Evolutionary conservation across 164 flowering plant species (phyloP).

Genomic region (Magnolia changhungtana): DNA sequence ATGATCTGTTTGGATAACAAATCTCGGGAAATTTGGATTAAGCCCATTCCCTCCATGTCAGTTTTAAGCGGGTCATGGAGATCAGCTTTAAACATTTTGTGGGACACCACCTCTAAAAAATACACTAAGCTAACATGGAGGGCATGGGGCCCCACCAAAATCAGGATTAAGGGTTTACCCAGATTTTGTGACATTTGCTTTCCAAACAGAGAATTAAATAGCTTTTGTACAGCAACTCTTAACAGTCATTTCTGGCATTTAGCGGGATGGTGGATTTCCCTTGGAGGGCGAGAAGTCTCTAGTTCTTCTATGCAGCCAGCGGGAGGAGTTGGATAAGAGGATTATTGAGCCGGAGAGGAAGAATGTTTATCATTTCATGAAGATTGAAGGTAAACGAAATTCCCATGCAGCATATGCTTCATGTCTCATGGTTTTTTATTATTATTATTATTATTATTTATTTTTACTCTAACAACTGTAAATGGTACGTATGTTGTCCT

Average conservation of each 20-base stretch:
- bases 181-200: too few relatives aligned
- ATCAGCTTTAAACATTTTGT: too few relatives aligned
- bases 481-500: not conserved
- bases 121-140: too few relatives aligned
- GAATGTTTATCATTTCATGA: conserved; percentile 36
- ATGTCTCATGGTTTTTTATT: not conserved
- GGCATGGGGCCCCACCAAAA: too few relatives aligned
- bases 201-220: too few relatives aligned
- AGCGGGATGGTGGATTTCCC: conserved; percentile 26
- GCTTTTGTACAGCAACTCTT: not conserved
- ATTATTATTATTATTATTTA: too few relatives aligned
- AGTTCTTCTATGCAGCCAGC: conserved; percentile 3
- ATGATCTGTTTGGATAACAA: not conserved
- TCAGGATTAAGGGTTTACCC: too few relatives aligned
- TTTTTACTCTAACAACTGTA: not conserved
- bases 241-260: not conserved
- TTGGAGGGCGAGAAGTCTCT: conserved; percentile 15
- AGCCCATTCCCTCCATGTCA: too few relatives aligned
- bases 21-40: too few relatives aligned
- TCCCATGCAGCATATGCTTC: not conserved
- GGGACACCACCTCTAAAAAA: too few relatives aligned
- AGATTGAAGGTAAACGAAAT: conserved; percentile 49
- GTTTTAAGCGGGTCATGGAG: too few relatives aligned
- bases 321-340: conserved; percentile 23
- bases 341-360: conserved; percentile 26